Percentiles rank a stretch among this genome's conserved stretches.
Evolutionary conservation across 1,284 basidiomycete genomes (phyloP).

Genomic region (Coniferiporia weirii): DNA sequence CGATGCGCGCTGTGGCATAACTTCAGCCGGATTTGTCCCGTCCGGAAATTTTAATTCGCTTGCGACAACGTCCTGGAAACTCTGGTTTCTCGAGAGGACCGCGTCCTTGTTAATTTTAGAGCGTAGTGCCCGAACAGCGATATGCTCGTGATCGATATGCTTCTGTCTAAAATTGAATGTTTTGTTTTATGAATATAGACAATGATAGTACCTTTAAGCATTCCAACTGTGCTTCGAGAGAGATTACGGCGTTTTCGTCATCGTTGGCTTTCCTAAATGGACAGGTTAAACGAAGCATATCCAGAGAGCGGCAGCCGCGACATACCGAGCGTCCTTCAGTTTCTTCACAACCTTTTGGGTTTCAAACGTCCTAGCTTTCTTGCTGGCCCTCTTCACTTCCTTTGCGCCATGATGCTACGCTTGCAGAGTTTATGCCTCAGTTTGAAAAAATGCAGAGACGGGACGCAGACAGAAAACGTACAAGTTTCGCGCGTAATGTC

Average conservation of each 20-base stretch:
- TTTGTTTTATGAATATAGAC: background rate
- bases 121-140: constrained; percentile 59
- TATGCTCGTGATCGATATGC: constrained; percentile 53
- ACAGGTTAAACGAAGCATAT: background rate
- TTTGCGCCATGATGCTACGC: constrained; percentile 63
- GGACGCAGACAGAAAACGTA: background rate
- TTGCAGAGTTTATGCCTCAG: constrained; percentile 1
- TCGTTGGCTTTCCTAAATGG: constrained; percentile 37
- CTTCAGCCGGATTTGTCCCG: constrained; percentile 27
- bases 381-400: constrained; percentile 65
- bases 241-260: constrained; percentile 30
- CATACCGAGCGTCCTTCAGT: constrained; percentile 66
- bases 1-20: constrained; percentile 43
- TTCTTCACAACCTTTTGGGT: constrained; percentile 80
- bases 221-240: constrained; percentile 64
- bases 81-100: constrained; percentile 41
- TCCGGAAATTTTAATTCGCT: constrained; percentile 34
- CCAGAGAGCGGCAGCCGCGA: constrained; percentile 10
- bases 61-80: constrained; percentile 40
- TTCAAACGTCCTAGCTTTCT: constrained; percentile 82
- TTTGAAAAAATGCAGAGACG: background rate
- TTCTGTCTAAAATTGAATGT: constrained; percentile 28
- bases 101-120: constrained; percentile 75
- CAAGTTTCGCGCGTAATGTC: constrained; percentile 15
- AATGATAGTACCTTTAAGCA: constrained; percentile 53